These are phyloP conservation scores for Skeletonema tropicum DNA, from an alignment of 108 stramenopile genomes.

Conservation along the genomic window DNA sequence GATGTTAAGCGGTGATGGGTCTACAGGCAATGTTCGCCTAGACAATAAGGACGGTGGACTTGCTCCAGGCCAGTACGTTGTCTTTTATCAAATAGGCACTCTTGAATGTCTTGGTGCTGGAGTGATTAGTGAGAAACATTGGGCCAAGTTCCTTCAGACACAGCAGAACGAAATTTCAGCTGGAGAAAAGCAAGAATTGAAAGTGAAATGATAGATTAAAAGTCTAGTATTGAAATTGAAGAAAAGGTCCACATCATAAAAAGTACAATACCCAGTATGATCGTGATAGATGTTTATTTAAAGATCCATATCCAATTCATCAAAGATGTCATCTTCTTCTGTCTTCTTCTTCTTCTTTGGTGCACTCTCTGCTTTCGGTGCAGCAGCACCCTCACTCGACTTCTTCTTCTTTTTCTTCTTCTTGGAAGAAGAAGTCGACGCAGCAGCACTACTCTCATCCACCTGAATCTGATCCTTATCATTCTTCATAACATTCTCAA, in stretches of 20 bases:
- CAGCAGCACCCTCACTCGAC: neutral
- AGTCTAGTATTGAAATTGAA: neutral
- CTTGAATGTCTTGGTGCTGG: slow-evolving; percentile 90
- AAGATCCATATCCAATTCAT: slow-evolving; percentile 22
- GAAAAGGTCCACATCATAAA: neutral
- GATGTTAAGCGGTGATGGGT: slow-evolving; percentile 42
- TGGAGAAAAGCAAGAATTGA: neutral
- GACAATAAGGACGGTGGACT: slow-evolving; percentile 89
- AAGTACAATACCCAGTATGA: neutral
- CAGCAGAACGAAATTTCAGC: slow-evolving; percentile 7
- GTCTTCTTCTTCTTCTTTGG: slow-evolving; percentile 5
- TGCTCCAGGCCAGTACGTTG: slow-evolving; percentile 95
- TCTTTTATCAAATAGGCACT: slow-evolving; percentile 81
- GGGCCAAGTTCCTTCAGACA: slow-evolving; percentile 61
- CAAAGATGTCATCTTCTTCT: slow-evolving; percentile 15
- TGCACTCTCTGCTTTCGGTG: neutral
- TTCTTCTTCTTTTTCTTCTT: slow-evolving; percentile 34
- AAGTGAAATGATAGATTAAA: neutral
- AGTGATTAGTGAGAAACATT: slow-evolving; percentile 87
- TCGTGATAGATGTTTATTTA: neutral
- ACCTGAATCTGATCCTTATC: slow-evolving; percentile 41
- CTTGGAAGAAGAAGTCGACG: neutral
- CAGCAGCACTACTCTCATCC: neutral
- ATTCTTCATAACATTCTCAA: slow-evolving; percentile 51
- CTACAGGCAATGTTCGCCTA: slow-evolving; percentile 58